These are phyloP conservation scores for Priceomyces haplophilus DNA, from an alignment of 805 yeast species.

Conservation along the genomic window DNA sequence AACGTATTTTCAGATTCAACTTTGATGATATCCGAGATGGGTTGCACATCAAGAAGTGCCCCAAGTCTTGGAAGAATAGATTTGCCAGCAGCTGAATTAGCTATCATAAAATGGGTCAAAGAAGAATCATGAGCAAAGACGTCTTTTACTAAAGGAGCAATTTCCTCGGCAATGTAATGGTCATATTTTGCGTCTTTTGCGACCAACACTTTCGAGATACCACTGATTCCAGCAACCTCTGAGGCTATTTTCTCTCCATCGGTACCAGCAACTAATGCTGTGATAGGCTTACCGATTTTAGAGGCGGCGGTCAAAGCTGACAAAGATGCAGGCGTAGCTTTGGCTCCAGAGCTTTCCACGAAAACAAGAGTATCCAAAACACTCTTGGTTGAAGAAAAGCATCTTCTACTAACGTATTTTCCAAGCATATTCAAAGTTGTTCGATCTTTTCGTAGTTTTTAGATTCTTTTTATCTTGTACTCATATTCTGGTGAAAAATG, in stretches of 20 bases:
- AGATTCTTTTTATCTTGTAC: neutral
- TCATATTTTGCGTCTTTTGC: conserved; percentile 59
- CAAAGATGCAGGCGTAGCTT: conserved; percentile 64
- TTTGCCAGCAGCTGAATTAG: conserved; percentile 88
- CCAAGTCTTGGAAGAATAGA: conserved; percentile 82
- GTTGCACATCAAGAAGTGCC: conserved; percentile 82
- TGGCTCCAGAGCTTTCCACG: conserved; percentile 58
- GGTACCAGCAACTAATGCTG: conserved; percentile 73
- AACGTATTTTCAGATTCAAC: conserved; percentile 69
- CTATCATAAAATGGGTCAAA: conserved; percentile 71
- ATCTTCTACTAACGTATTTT: conserved; percentile 29
- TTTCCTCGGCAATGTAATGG: conserved; percentile 74
- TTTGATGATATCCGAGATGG: conserved; percentile 75
- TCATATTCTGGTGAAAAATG: conserved; percentile 1
- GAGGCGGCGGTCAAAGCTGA: conserved; percentile 76
- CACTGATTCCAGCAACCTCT: conserved; percentile 51
- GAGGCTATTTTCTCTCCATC: conserved; percentile 47
- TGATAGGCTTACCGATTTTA: conserved; percentile 70
- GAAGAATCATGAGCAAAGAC: conserved; percentile 36
- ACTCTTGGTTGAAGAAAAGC: conserved; percentile 39
- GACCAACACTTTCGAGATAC: conserved; percentile 53
- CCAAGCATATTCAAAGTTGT: conserved; percentile 4
- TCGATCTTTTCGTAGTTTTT: neutral
- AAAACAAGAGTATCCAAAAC: conserved; percentile 62
- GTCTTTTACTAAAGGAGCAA: conserved; percentile 62